These are phyloP conservation scores for Diplodia sapinea DNA, from an alignment of 2,329 filamentous ascomycete species.

Conservation along the genomic window DNA sequence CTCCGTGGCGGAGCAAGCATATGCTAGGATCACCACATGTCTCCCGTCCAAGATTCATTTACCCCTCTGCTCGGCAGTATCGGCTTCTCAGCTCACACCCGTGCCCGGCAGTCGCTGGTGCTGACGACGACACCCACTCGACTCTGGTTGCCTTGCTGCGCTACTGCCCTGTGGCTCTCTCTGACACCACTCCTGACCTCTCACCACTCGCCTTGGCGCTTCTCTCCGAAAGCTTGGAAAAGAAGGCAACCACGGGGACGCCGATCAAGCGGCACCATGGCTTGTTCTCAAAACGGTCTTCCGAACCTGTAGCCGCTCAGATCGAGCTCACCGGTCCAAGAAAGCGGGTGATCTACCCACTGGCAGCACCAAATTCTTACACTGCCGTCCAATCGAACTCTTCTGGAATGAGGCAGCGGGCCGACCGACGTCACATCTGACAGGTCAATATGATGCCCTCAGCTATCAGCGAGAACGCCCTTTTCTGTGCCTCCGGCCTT, in stretches of 20 bases:
- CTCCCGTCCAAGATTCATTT: constrained; percentile 4
- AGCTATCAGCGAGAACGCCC: neutral
- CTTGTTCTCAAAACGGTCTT: constrained; percentile 15
- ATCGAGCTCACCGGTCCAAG: constrained; percentile 7
- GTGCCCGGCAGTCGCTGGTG: constrained; percentile 6
- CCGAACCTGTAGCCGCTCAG: neutral
- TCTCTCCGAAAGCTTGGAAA: constrained; percentile 1
- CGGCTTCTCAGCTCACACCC: constrained; percentile 2
- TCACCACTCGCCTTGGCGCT: neutral
- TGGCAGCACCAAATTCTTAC: constrained; percentile 1
- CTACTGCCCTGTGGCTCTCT: constrained; percentile 10
- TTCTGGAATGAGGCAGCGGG: constrained; percentile 15
- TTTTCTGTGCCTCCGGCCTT: constrained; percentile 5
- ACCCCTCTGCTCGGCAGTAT: constrained; percentile 1
- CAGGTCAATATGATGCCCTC: constrained; percentile 5
- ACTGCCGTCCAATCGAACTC: neutral
- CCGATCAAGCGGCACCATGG: constrained; percentile 21
- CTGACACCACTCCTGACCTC: neutral
- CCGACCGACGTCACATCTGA: neutral
- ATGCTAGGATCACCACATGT: constrained; percentile 5
- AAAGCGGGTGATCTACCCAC: neutral
- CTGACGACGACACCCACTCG: constrained; percentile 11
- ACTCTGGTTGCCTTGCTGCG: constrained; percentile 10
- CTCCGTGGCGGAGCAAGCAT: constrained; percentile 19
- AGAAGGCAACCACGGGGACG: constrained; percentile 27